phyloP scores from a whole-genome alignment of 2,329 filamentous ascomycete species.

The Fusarium chaquense region DNA sequence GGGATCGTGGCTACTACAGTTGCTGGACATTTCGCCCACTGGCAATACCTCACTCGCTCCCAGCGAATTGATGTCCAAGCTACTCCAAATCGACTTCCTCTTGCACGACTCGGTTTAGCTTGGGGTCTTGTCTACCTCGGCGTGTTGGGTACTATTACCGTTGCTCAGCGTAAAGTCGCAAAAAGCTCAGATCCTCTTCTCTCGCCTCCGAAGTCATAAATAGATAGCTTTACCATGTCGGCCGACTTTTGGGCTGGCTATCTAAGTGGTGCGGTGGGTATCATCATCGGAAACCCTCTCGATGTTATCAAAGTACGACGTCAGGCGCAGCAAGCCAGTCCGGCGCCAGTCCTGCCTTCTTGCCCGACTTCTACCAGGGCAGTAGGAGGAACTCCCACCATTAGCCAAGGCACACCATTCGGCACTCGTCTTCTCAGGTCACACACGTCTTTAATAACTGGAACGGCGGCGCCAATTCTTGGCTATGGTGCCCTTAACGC shows the following conservation, averaged over 20 bases:
- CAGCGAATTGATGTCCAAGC: conserved; percentile 39
- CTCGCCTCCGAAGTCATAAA: conserved; percentile 13
- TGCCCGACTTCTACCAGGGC: conserved; percentile 17
- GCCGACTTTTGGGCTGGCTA: conserved; percentile 96
- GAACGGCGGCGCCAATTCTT: conserved; percentile 85
- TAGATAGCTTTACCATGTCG: conserved; percentile 68
- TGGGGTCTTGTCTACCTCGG: conserved; percentile 45
- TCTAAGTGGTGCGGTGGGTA: conserved; percentile 85
- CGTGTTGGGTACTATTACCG: conserved; percentile 41
- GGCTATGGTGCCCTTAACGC: conserved; percentile 94
- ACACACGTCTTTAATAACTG: conserved; percentile 63
- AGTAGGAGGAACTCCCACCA: conserved; percentile 13
- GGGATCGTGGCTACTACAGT: conserved; percentile 43
- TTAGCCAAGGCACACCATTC: conserved; percentile 10
- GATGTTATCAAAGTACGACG: conserved; percentile 74
- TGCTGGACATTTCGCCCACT: conserved; percentile 45
- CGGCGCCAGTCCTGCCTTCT: conserved; percentile 26
- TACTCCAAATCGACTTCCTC: conserved; percentile 32
- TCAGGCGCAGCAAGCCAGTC: conserved; percentile 66
- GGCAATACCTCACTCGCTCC: conserved; percentile 43
- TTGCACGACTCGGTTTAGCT: conserved; percentile 41
- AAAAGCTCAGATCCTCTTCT: conserved; percentile 25
- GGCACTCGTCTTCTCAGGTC: conserved; percentile 40
- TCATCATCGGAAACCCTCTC: conserved; percentile 89
- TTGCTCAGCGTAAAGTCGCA: conserved; percentile 40